Percentiles rank a stretch among this genome's conserved stretches.
Evolutionary conservation across 441 rosid genomes (phyloP).

Genomic region (Erodium texanum): DNA sequence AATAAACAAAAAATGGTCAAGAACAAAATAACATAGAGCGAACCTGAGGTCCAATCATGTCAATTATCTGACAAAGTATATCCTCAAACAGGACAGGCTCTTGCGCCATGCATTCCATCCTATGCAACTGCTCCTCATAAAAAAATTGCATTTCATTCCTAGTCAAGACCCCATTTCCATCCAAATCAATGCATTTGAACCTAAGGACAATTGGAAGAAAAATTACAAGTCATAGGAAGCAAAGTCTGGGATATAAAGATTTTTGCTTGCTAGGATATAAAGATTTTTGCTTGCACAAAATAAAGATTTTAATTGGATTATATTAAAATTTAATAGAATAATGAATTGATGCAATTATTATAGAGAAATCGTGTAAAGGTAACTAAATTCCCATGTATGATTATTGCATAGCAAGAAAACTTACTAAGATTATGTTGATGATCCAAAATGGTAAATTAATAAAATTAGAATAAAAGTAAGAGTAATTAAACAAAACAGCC

Average conservation of each 20-base stretch:
- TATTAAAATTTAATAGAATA: too few relatives aligned
- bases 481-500: too few relatives aligned
- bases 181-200: slow-evolving; percentile 66
- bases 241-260: slow-evolving; percentile 2
- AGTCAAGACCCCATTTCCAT: slow-evolving; percentile 47
- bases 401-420: too few relatives aligned
- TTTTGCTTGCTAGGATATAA: background rate
- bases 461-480: too few relatives aligned
- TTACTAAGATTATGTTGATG: too few relatives aligned
- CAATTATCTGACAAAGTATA: slow-evolving; percentile 53
- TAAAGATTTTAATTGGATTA: too few relatives aligned
- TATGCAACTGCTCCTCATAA: slow-evolving; percentile 60
- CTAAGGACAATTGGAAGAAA: slow-evolving; percentile 22
- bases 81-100: slow-evolving; percentile 52
- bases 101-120: slow-evolving; percentile 61
- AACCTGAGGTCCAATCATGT: slow-evolving; percentile 61
- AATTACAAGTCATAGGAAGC: background rate
- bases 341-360: too few relatives aligned
- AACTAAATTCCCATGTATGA: too few relatives aligned
- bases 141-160: slow-evolving; percentile 55
- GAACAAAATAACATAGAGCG: background rate
- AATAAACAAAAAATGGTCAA: background rate
- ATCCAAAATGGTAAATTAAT: too few relatives aligned
- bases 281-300: background rate
- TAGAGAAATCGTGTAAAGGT: too few relatives aligned